Evolutionary conservation across 495 filamentous ascomycete genomes (phyloP).

Genomic region (Aspergillus funiculosus): DNA sequence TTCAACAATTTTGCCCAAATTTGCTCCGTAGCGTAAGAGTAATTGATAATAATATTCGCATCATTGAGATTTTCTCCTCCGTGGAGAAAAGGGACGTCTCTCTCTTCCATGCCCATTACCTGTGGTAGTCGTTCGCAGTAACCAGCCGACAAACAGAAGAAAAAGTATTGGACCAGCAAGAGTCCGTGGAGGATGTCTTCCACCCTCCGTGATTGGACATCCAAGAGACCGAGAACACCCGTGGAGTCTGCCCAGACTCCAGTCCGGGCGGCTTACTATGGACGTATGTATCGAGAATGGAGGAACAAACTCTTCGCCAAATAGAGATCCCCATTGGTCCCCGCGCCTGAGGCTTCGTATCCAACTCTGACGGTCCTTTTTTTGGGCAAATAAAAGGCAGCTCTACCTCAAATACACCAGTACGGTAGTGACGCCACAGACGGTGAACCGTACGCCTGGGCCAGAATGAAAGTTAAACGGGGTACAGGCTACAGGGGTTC

Average conservation of each 20-base stretch:
- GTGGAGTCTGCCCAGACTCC: not conserved
- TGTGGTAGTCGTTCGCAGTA: no score
- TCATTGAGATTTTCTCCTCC: not conserved
- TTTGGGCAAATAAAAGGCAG: not conserved
- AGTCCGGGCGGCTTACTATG: not conserved
- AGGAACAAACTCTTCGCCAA: not conserved
- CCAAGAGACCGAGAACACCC: no score
- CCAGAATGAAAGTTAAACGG: constrained; percentile 1
- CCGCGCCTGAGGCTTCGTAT: not conserved
- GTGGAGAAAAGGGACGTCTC: not conserved
- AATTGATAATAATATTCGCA: not conserved
- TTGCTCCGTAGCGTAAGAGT: no score
- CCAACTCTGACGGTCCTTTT: not conserved
- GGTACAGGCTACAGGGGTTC: not conserved
- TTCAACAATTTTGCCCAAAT: no score
- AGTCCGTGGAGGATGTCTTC: not conserved
- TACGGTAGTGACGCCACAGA: constrained; percentile 6
- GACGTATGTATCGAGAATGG: not conserved
- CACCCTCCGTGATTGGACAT: not conserved
- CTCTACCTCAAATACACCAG: constrained; percentile 4
- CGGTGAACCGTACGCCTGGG: constrained; percentile 16
- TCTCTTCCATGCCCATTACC: not conserved
- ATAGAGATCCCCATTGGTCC: not conserved
- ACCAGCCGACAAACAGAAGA: no score
- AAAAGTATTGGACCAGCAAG: not conserved